These are phyloP conservation scores for Aspergillus tanneri DNA, from an alignment of 2,329 filamentous ascomycete species.

Conservation along the genomic window DNA sequence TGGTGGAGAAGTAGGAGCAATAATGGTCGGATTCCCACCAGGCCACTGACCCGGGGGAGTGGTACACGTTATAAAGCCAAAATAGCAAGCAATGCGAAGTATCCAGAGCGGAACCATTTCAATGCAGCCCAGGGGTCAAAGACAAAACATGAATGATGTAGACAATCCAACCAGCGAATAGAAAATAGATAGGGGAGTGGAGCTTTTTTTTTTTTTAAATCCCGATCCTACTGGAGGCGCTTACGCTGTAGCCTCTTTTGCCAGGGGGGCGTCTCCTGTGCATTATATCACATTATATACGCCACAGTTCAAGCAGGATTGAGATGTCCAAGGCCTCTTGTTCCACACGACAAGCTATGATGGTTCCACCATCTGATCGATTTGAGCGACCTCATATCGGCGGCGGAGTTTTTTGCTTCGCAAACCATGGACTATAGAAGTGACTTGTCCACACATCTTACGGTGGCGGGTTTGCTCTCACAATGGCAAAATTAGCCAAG, in stretches of 20 bases:
- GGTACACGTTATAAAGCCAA: constrained; percentile 34
- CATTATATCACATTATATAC: constrained; percentile 10
- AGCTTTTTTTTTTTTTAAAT: too few species aligned
- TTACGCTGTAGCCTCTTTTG: too few species aligned
- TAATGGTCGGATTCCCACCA: constrained; percentile 23
- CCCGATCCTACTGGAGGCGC: too few species aligned
- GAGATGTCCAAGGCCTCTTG: constrained; percentile 4
- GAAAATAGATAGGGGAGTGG: constrained; percentile 17
- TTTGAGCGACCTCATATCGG: not conserved
- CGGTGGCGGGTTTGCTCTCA: not conserved
- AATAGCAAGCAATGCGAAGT: constrained; percentile 28
- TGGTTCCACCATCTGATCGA: not conserved
- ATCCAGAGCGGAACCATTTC: constrained; percentile 27
- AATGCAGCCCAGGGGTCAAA: constrained; percentile 19
- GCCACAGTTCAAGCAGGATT: not conserved
- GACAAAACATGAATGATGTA: constrained; percentile 9
- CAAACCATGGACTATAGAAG: not conserved
- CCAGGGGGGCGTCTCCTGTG: too few species aligned
- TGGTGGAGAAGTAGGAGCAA: constrained; percentile 20
- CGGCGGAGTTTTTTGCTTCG: not conserved
- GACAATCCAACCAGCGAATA: constrained; percentile 9
- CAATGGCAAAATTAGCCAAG: not conserved
- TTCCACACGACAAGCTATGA: not conserved
- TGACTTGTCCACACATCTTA: not conserved
- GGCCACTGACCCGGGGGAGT: constrained; percentile 32